Base-by-base conservation (phyloP, 2,329 filamentous ascomycete genomes). In the Phialocephala subalpina region DNA sequence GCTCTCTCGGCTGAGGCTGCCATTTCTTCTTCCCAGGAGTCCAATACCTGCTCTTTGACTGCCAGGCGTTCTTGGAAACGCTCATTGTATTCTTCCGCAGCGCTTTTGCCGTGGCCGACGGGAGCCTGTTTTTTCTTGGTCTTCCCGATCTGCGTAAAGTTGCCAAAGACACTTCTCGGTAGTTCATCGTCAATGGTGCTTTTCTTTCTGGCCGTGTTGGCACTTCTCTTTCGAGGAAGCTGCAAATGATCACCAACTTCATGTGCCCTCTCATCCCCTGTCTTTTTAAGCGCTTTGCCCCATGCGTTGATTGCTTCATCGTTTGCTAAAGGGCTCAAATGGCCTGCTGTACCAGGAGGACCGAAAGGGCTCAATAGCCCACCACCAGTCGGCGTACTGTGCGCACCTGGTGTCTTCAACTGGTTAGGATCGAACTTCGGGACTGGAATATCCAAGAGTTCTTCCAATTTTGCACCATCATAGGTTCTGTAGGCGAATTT, bases 21-120 rank as follows among this genome's bases (percentile, higher is more conserved):
- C 71, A 73, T 67, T 56, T 73, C 70, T 27, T 68, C 64, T 33
- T 73, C 69, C 72, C 72, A 74, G 20, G 69, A 69, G 53, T 72
- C 66, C 65, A 71, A 69, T 35, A 70, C 67, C 38, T 67, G 20
- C 57, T 72, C 64, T 60, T 74, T 71, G 58, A 69, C 60, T 25
- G 63, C 65, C 47, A 71, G 2, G 18, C 67, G 66, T 9, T 71
- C 67, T 62, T 70, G 36, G n/a, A 69, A 66, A 2, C 58, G 53
- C 36, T 69, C 47, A 52, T 69, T 47, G 45, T 70, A 71, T 49
- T 72, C 66, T 11, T 70, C 67, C 12, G 66, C 69, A 14, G 65
- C 64, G 25, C 45, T 63, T 18, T 66, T 65, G 6, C 60, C 42
- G 18, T 68, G 57, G 5, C 64, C 35, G 14, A 53, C 36, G 16